A percentile compares a stretch with the other conserved stretches of the same genome.
These are phyloP conservation scores for Parathielavia appendiculata DNA, from an alignment of 495 filamentous ascomycete genomes.

Conservation along the genomic window DNA sequence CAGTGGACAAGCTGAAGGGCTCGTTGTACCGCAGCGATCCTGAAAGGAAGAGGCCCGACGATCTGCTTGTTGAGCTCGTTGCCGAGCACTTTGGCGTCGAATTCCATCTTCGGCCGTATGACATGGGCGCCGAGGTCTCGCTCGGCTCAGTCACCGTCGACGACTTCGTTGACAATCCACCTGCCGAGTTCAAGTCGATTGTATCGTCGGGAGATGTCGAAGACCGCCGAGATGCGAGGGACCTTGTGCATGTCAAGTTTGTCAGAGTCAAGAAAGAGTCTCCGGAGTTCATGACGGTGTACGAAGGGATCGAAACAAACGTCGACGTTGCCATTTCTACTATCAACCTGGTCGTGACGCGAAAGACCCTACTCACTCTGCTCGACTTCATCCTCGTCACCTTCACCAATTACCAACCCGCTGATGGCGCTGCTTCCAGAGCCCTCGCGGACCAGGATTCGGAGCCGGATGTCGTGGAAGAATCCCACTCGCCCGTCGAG, in stretches of 20 bases:
- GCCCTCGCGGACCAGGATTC: constrained; percentile 37
- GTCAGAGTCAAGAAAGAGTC: constrained; percentile 84
- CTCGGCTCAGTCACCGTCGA: constrained; percentile 86
- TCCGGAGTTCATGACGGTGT: constrained; percentile 84
- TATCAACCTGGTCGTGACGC: constrained; percentile 89
- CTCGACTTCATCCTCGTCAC: constrained; percentile 94
- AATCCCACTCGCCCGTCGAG: constrained; percentile 28
- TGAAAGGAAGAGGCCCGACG: constrained; percentile 67
- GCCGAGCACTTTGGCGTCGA: constrained; percentile 84
- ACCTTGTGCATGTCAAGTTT: constrained; percentile 84
- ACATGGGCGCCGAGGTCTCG: constrained; percentile 86
- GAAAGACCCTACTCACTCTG: constrained; percentile 89
- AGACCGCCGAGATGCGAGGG: constrained; percentile 58
- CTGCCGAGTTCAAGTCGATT: constrained; percentile 93
- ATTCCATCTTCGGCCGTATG: constrained; percentile 80
- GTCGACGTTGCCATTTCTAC: constrained; percentile 89
- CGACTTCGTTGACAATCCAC: constrained; percentile 84
- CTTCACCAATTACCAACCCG: constrained; percentile 64
- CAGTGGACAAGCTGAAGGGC: constrained; percentile 85
- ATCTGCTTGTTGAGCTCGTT: constrained; percentile 82
- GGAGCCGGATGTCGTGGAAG: constrained; percentile 35
- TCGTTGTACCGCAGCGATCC: constrained; percentile 85
- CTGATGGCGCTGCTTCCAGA: constrained; percentile 31
- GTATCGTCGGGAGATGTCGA: constrained; percentile 82
- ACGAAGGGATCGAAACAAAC: constrained; percentile 89